phyloP scores from a whole-genome alignment of 805 yeast genomes.

The Ogataea allantospora region DNA sequence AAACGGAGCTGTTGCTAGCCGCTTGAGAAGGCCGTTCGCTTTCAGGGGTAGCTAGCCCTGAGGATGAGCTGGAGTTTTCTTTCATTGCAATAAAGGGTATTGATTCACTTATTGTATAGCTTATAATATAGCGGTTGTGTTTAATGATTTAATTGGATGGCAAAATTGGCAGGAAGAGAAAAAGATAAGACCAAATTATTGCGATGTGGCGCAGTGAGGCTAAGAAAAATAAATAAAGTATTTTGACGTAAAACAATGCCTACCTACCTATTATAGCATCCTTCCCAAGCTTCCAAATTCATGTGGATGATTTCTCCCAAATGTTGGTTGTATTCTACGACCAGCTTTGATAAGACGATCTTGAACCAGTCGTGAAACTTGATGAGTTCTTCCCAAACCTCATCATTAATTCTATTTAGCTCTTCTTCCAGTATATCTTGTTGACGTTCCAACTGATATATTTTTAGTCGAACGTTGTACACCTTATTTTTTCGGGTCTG shows the following conservation, averaged over 20 bases:
- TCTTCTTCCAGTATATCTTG: constrained; percentile 27
- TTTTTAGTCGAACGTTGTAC: constrained; percentile 29
- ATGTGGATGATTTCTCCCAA: constrained; percentile 25
- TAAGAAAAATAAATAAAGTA: constrained; percentile 1
- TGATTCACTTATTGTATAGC: not conserved
- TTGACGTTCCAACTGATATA: constrained; percentile 34
- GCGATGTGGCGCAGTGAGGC: constrained; percentile 11
- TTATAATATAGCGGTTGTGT: constrained; percentile 2
- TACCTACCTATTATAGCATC: constrained; percentile 19
- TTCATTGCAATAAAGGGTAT: constrained; percentile 1
- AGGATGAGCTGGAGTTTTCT: constrained; percentile 9
- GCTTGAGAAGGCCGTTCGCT: not conserved
- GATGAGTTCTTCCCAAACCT: constrained; percentile 26
- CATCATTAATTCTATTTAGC: constrained; percentile 23
- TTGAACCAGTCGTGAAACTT: constrained; percentile 35
- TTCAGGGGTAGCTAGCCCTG: constrained; percentile 12
- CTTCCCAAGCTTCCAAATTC: constrained; percentile 30
- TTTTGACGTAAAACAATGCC: constrained; percentile 3
- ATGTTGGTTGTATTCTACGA: constrained; percentile 24
- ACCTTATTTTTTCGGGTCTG: constrained; percentile 33
- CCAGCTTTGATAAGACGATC: constrained; percentile 21
- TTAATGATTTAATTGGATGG: constrained; percentile 17
- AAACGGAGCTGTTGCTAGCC: constrained; percentile 9
- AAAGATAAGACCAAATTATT: constrained; percentile 11
- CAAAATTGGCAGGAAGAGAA: constrained; percentile 15